These are phyloP conservation scores for Cryomyces antarcticus DNA, from an alignment of 495 filamentous ascomycete species.

Conservation along the genomic window DNA sequence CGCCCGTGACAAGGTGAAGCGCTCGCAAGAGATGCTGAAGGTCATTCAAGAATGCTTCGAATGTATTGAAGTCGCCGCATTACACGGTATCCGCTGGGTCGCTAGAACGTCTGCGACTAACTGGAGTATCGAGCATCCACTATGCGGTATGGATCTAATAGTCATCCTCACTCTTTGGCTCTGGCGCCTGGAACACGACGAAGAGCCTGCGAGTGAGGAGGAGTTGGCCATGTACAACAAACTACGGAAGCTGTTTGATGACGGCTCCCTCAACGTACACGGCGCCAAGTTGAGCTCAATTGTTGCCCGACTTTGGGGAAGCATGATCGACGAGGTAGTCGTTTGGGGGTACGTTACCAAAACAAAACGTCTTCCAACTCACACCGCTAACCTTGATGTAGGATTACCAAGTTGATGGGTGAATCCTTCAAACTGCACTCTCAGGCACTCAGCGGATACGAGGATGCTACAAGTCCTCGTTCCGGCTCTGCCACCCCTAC, in stretches of 20 bases:
- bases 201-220: slow-evolving; percentile 78
- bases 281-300: slow-evolving; percentile 71
- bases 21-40: slow-evolving; percentile 93
- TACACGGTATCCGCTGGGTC: slow-evolving; percentile 94
- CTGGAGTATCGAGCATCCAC: slow-evolving; percentile 96
- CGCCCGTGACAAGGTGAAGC: slow-evolving; percentile 78
- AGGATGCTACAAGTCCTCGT: slow-evolving; percentile 38
- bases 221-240: slow-evolving; percentile 91
- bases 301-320: slow-evolving; percentile 89
- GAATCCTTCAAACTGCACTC: slow-evolving; percentile 96
- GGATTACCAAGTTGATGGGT: slow-evolving; percentile 93
- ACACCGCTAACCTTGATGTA: slow-evolving; percentile 32
- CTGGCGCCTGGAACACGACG: slow-evolving; percentile 96
- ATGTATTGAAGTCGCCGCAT: slow-evolving; percentile 88
- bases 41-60: slow-evolving; percentile 96
- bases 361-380: slow-evolving; percentile 1
- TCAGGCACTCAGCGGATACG: slow-evolving; percentile 81
- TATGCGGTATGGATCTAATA: slow-evolving; percentile 94
- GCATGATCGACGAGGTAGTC: slow-evolving; percentile 95
- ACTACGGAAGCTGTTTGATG: slow-evolving; percentile 79
- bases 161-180: slow-evolving; percentile 97
- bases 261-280: slow-evolving; percentile 61
- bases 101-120: slow-evolving; percentile 91
- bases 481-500: slow-evolving; percentile 16
- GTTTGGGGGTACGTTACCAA: slow-evolving; percentile 70